Evolutionary conservation across 177 flowering plant species (phyloP).

Genomic region (Telopea speciosissima): DNA sequence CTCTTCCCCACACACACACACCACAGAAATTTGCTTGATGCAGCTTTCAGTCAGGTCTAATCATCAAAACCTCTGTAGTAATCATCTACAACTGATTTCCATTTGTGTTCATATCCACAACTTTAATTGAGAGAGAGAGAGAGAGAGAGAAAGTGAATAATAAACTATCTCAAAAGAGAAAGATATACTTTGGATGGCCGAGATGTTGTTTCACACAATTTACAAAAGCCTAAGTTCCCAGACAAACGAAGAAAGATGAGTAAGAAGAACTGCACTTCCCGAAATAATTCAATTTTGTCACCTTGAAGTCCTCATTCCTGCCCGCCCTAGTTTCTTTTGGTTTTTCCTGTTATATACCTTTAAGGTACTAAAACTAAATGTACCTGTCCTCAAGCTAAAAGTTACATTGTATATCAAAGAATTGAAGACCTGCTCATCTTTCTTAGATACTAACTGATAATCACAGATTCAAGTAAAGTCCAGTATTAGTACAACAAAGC

Average conservation of each 20-base stretch:
- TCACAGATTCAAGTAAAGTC: constrained; percentile 20
- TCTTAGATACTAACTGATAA: constrained; percentile 28
- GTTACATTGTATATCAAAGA: constrained; percentile 42
- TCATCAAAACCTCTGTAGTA: too few species aligned
- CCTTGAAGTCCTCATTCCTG: constrained; percentile 13
- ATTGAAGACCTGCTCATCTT: constrained; percentile 27
- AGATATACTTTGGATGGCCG: constrained; percentile 5
- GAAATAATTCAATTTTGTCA: constrained; percentile 5
- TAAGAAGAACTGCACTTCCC: neutral
- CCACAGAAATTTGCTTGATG: too few species aligned
- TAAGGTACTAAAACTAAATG: neutral
- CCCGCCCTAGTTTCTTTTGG: constrained; percentile 1
- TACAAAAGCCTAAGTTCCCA: constrained; percentile 17
- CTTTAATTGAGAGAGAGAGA: neutral
- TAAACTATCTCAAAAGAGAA: neutral
- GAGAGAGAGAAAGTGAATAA: neutral
- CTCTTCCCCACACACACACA: too few species aligned
- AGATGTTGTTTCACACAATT: constrained; percentile 21
- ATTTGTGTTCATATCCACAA: neutral
- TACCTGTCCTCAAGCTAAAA: constrained; percentile 15
- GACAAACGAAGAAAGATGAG: constrained; percentile 1
- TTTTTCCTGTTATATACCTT: neutral
- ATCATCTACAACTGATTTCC: neutral
- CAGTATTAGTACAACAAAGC: constrained; percentile 17
- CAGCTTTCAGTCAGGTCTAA: too few species aligned